Percentiles rank a stretch among this genome's conserved stretches.
phyloP scores from a whole-genome alignment of 2,329 filamentous ascomycete species.

The Seiridium unicorne region DNA sequence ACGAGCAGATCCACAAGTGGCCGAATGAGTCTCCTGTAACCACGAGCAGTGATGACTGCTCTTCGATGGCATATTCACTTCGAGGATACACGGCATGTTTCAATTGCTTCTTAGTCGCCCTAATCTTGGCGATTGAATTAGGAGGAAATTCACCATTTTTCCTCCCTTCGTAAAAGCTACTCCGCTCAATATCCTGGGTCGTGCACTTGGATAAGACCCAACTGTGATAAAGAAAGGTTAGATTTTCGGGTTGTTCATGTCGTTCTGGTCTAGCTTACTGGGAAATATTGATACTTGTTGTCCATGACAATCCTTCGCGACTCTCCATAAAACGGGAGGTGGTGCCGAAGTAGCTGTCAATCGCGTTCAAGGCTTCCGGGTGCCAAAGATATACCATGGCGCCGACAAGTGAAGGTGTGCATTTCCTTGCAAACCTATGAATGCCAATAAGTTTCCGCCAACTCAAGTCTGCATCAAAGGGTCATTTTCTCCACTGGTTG shows the following conservation, averaged over 20 bases:
- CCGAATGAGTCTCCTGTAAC: background rate
- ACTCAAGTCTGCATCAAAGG: too few species aligned
- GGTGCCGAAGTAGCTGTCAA: background rate
- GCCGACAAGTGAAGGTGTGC: background rate
- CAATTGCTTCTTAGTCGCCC: background rate
- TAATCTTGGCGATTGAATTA: background rate
- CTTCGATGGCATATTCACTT: background rate
- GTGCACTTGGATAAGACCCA: background rate
- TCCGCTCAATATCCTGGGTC: background rate
- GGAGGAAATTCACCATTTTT: background rate
- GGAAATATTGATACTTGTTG: background rate
- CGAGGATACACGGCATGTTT: background rate
- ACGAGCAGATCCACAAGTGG: background rate
- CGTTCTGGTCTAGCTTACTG: background rate
- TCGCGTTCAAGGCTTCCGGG: background rate
- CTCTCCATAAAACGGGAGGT: background rate
- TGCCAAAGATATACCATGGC: constrained; percentile 2
- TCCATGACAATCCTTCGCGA: background rate
- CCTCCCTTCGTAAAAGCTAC: background rate
- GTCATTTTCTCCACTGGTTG: too few species aligned
- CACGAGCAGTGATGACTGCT: background rate
- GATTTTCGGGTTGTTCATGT: background rate
- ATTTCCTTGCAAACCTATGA: background rate
- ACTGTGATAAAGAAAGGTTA: background rate
- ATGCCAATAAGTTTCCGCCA: background rate